phyloP scores from a whole-genome alignment of 345 rosid species.

The Heritiera littoralis region DNA sequence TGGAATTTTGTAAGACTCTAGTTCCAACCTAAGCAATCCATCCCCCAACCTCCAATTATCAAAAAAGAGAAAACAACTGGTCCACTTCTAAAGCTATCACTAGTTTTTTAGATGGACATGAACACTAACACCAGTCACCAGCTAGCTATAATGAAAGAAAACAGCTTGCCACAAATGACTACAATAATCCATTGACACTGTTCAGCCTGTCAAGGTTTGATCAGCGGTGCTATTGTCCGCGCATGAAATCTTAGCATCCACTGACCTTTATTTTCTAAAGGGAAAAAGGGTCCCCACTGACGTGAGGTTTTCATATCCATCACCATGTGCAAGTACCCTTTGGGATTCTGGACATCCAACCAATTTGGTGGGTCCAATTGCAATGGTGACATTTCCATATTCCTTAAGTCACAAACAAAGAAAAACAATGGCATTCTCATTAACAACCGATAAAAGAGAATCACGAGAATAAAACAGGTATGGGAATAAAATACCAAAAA shows the following conservation, averaged over 20 bases:
- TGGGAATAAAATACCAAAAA: background rate
- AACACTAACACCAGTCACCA: background rate
- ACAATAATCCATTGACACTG: background rate
- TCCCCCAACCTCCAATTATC: too few relatives aligned
- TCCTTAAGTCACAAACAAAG: slow-evolving; percentile 39
- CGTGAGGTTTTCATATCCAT: slow-evolving; percentile 22
- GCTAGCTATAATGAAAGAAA: slow-evolving; percentile 1
- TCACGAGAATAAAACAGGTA: background rate
- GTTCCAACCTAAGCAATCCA: too few relatives aligned
- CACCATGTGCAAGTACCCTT: slow-evolving; percentile 23
- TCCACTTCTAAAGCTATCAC: background rate
- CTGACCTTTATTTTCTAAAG: slow-evolving; percentile 10
- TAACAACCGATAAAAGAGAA: slow-evolving; percentile 9
- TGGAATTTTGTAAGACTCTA: too few relatives aligned
- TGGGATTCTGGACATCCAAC: slow-evolving; percentile 24
- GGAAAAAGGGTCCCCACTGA: background rate
- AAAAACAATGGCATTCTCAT: slow-evolving; percentile 19
- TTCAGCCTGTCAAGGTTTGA: background rate
- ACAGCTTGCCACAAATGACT: background rate
- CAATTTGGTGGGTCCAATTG: slow-evolving; percentile 40
- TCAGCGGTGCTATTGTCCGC: background rate
- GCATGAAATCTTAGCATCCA: background rate
- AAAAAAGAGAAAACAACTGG: background rate
- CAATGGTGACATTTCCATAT: slow-evolving; percentile 55
- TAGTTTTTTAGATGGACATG: background rate